phyloP scores from a whole-genome alignment of 2,329 filamentous ascomycete species.

The Didymella arachidicola region DNA sequence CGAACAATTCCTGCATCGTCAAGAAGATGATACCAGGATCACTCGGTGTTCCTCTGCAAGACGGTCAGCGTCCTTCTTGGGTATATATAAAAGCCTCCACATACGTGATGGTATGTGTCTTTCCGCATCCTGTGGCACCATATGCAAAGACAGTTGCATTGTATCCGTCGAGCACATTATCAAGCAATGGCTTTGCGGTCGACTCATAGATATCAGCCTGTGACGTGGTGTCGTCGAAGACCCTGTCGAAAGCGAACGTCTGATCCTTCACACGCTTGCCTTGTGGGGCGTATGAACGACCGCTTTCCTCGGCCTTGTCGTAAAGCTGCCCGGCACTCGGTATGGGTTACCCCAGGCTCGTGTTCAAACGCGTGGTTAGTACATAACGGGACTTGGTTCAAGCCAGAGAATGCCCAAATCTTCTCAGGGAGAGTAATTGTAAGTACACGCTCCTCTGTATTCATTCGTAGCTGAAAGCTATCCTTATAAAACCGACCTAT shows the following conservation, averaged over 20 bases:
- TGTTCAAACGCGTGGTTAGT: too few relatives aligned
- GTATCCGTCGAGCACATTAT: constrained; percentile 95
- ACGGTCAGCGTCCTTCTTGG: constrained; percentile 26
- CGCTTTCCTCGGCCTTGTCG: too few relatives aligned
- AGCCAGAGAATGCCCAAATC: too few relatives aligned
- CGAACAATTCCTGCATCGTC: constrained; percentile 98
- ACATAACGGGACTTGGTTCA: too few relatives aligned
- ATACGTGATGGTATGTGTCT: constrained; percentile 89
- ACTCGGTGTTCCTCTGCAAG: constrained; percentile 74
- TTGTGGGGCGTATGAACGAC: constrained; percentile 71
- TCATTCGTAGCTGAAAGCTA: too few relatives aligned
- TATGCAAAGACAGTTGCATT: constrained; percentile 99
- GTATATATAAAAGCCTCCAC: constrained; percentile 54
- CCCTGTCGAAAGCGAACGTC: constrained; percentile 93
- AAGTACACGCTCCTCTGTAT: too few relatives aligned
- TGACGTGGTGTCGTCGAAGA: constrained; percentile 94
- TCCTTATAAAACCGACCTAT: background rate
- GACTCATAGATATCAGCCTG: constrained; percentile 95
- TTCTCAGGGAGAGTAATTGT: too few relatives aligned
- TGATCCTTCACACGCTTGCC: constrained; percentile 97
- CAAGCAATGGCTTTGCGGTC: constrained; percentile 86
- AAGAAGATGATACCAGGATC: constrained; percentile 98
- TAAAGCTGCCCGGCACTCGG: too few relatives aligned
- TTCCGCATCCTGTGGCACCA: constrained; percentile 95
- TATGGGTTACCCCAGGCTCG: too few relatives aligned